Percentiles rank a stretch among this genome's conserved stretches.
These are phyloP conservation scores for Basidiobolus meristosporus DNA, from an alignment of 371 early-diverging fungal species.

Conservation along the genomic window DNA sequence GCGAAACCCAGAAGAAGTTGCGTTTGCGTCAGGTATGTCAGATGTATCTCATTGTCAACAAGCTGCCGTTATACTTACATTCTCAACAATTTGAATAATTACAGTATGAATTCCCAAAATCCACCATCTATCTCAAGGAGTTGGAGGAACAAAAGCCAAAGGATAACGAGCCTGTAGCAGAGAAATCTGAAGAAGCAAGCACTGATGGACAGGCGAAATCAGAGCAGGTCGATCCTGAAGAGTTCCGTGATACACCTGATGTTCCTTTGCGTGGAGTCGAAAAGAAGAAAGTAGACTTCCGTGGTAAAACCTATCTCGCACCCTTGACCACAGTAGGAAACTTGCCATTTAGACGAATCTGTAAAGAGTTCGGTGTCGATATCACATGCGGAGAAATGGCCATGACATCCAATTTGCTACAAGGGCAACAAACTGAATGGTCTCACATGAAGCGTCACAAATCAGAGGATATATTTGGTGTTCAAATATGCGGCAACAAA, in stretches of 20 bases:
- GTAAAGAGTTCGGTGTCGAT: conserved; percentile 86
- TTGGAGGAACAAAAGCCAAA: conserved; percentile 4
- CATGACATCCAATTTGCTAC: conserved; percentile 44
- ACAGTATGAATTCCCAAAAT: too few species aligned
- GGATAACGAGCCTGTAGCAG: conserved; percentile 5
- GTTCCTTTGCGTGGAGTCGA: not conserved
- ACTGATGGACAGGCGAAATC: conserved; percentile 10
- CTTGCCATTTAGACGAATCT: conserved; percentile 85
- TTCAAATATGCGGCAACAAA: conserved; percentile 60
- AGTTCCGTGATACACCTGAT: not conserved
- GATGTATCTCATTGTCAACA: too few species aligned
- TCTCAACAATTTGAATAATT: too few species aligned
- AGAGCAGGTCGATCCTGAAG: conserved; percentile 12
- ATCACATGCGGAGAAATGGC: conserved; percentile 97
- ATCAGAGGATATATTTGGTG: conserved; percentile 83
- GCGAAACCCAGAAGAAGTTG: not conserved
- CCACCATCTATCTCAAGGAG: not conserved
- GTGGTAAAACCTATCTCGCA: conserved; percentile 82
- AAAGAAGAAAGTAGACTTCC: conserved; percentile 49
- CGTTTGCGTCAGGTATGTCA: too few species aligned
- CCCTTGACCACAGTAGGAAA: conserved; percentile 97
- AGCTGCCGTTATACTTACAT: too few species aligned
- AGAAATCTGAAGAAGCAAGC: not conserved
- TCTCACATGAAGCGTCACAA: conserved; percentile 73
- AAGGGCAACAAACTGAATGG: conserved; percentile 67